phyloP scores from a whole-genome alignment of 805 yeast species.

The Wickerhamiella spandovensis region DNA sequence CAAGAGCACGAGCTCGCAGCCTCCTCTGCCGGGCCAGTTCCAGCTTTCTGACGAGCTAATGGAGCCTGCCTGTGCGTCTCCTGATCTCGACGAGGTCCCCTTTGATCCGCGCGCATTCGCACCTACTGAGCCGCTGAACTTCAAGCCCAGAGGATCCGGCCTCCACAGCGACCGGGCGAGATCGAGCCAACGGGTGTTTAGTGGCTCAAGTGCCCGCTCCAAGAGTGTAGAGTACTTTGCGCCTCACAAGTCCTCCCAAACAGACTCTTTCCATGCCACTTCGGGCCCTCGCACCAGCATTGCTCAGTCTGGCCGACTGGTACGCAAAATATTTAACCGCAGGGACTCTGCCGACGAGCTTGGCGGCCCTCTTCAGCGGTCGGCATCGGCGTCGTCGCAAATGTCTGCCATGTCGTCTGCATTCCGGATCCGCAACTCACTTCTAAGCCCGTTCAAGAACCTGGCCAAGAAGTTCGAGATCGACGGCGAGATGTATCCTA shows the following conservation, averaged over 20 bases:
- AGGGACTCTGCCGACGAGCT: neutral
- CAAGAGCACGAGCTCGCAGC: slow-evolving; percentile 1
- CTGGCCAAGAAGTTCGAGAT: slow-evolving; percentile 1
- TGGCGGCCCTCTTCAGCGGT: neutral
- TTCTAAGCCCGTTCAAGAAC: neutral
- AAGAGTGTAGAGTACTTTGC: neutral
- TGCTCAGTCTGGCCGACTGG: slow-evolving; percentile 1
- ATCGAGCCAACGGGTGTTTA: neutral
- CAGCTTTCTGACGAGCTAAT: neutral
- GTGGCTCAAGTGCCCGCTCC: slow-evolving; percentile 4
- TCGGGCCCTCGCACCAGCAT: too few relatives aligned
- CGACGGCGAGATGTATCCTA: slow-evolving; percentile 12
- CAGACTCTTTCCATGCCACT: too few relatives aligned
- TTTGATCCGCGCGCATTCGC: slow-evolving; percentile 14
- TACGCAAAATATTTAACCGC: slow-evolving; percentile 5
- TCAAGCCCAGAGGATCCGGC: neutral
- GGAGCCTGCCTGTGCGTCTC: slow-evolving; percentile 6
- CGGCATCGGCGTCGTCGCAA: neutral
- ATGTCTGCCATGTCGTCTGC: neutral
- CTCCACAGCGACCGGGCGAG: neutral
- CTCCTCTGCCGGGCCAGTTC: neutral
- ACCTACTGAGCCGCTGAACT: slow-evolving; percentile 1
- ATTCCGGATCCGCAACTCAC: neutral
- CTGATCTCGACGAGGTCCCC: slow-evolving; percentile 16
- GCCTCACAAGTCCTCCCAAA: neutral